Conservation (phyloP, 495 filamentous ascomycete genomes). For the Penicillium mononematosum region DNA sequence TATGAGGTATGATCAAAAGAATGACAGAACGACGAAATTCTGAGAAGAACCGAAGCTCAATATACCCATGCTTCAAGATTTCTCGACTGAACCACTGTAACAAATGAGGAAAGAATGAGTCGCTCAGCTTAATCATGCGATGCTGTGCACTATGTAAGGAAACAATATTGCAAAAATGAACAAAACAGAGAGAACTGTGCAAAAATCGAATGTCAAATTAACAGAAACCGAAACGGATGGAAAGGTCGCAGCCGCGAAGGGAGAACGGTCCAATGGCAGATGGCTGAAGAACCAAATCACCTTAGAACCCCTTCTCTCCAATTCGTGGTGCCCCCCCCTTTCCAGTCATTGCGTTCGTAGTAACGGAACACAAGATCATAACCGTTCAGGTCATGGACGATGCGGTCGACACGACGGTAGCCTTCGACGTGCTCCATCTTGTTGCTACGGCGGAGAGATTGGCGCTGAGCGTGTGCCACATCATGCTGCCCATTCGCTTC, state of each 20-base stretch:
- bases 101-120: conserved; percentile 4
- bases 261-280: conserved; percentile 5
- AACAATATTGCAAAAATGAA: conserved; percentile 2
- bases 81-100: conserved; percentile 8
- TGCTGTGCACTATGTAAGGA: conserved; percentile 21
- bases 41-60: conserved; percentile 1
- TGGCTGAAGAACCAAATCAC: conserved; percentile 2
- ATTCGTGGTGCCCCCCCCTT: conserved; percentile 73
- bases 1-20: neutral
- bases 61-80: conserved; percentile 13
- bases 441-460: conserved; percentile 52
- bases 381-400: conserved; percentile 95
- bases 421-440: conserved; percentile 82
- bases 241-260: conserved; percentile 20
- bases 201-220: neutral
- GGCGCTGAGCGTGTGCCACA: conserved; percentile 45
- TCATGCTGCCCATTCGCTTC: conserved; percentile 39
- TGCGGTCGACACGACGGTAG: conserved; percentile 88
- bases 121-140: conserved; percentile 30
- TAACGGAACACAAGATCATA: conserved; percentile 97
- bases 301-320: conserved; percentile 55
- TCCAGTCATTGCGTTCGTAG: conserved; percentile 92
- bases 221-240: conserved; percentile 13
- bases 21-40: neutral
- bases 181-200: conserved; percentile 6